These are phyloP conservation scores for Trichaptum fuscoviolaceum DNA, from an alignment of 768 basidiomycete species.

Conservation along the genomic window DNA sequence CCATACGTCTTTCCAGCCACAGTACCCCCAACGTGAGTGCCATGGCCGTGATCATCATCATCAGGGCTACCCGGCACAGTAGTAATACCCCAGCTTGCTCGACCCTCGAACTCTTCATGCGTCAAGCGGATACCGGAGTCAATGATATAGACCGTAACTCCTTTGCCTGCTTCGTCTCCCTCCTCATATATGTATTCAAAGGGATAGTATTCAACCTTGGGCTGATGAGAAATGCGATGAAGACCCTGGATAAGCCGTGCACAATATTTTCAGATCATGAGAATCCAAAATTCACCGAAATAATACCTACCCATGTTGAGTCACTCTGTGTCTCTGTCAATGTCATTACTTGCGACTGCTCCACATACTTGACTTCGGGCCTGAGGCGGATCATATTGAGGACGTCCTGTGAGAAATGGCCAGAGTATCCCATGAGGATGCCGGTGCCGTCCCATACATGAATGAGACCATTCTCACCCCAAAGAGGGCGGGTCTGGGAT, in stretches of 20 bases:
- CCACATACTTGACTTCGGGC: constrained; percentile 90
- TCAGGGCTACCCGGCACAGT: constrained; percentile 80
- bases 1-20: constrained; percentile 90
- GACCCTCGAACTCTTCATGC: constrained; percentile 85
- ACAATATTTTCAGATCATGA: constrained; percentile 8
- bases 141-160: constrained; percentile 87
- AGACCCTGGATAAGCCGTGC: constrained; percentile 60
- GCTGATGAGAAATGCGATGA: constrained; percentile 88
- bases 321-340: constrained; percentile 40
- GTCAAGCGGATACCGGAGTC: constrained; percentile 86
- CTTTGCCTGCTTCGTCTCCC: constrained; percentile 69
- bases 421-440: constrained; percentile 74
- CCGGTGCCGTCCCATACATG: constrained; percentile 73
- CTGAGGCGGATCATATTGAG: constrained; percentile 71
- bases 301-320: constrained; percentile 76
- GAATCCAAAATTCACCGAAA: constrained; percentile 9
- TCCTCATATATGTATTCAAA: constrained; percentile 76
- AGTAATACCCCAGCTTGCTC: constrained; percentile 93
- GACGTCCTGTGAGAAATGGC: constrained; percentile 65
- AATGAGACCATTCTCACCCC: constrained; percentile 44
- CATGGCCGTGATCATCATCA: constrained; percentile 93
- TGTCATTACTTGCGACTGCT: constrained; percentile 84
- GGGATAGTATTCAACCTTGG: constrained; percentile 66
- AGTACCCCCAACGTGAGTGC: constrained; percentile 91
- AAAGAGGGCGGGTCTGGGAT: constrained; percentile 49